phyloP scores from a whole-genome alignment of 345 rosid species.

The Boechera divaricarpa region DNA sequence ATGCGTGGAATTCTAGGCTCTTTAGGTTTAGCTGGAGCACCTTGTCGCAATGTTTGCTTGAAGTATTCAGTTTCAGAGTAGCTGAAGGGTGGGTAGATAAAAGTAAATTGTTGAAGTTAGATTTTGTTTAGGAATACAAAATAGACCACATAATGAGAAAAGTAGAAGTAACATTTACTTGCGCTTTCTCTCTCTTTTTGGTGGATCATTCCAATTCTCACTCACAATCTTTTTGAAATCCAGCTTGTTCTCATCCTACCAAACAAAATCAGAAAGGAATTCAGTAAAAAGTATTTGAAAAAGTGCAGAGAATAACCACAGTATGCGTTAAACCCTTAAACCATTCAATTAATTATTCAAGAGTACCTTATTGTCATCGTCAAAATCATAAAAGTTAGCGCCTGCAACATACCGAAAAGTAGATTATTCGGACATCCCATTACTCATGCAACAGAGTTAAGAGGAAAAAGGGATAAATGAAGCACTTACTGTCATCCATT shows the following conservation, averaged over 20 bases:
- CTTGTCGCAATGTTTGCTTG: slow-evolving; percentile 96
- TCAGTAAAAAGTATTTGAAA: neutral
- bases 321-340: neutral
- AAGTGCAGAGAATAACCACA: neutral
- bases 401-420: slow-evolving; percentile 52
- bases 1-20: slow-evolving; percentile 99
- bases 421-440: slow-evolving; percentile 23
- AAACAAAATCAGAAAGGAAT: slow-evolving; percentile 33
- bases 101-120: slow-evolving; percentile 28
- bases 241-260: slow-evolving; percentile 79
- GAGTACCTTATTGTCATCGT: slow-evolving; percentile 80
- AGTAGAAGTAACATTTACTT: slow-evolving; percentile 54
- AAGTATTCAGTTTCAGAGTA: slow-evolving; percentile 98
- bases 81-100: slow-evolving; percentile 60
- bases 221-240: slow-evolving; percentile 90
- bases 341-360: neutral
- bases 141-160: slow-evolving; percentile 18
- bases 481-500: slow-evolving; percentile 83
- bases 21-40: slow-evolving; percentile 88
- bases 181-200: slow-evolving; percentile 93
- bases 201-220: slow-evolving; percentile 94
- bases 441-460: slow-evolving; percentile 6
- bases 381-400: slow-evolving; percentile 86
- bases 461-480: neutral
- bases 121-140: neutral